Percentiles rank a stretch among this genome's conserved stretches.
Conservation (phyloP, 352 stramenopile species). For the Phytophthora constricta region DNA sequence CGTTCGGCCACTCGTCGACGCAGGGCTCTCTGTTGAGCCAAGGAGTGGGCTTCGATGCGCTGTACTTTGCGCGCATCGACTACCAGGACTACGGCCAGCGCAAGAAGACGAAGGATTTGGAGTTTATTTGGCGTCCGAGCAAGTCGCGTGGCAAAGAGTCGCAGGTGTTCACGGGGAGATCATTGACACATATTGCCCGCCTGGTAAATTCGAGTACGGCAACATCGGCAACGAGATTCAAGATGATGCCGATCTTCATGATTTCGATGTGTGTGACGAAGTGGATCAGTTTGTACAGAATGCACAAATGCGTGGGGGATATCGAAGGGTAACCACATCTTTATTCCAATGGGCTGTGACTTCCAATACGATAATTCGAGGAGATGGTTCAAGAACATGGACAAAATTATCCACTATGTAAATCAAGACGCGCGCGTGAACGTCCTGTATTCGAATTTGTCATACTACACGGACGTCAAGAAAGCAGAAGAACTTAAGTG, state of each 20-base stretch:
- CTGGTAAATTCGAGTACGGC: slow-evolving; percentile 77
- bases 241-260: slow-evolving; percentile 83
- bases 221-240: slow-evolving; percentile 82
- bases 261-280: slow-evolving; percentile 88
- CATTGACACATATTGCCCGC: slow-evolving; percentile 82
- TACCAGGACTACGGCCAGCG: slow-evolving; percentile 95
- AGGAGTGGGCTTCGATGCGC: slow-evolving; percentile 94
- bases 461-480: slow-evolving; percentile 96
- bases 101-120: slow-evolving; percentile 86
- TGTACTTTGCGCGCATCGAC: slow-evolving; percentile 98
- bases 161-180: slow-evolving; percentile 91
- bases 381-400: slow-evolving; percentile 95
- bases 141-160: slow-evolving; percentile 82
- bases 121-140: slow-evolving; percentile 96
- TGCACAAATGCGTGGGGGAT: slow-evolving; percentile 66
- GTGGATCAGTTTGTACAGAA: slow-evolving; percentile 91
- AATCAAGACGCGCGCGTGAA: slow-evolving; percentile 93
- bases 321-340: slow-evolving; percentile 85
- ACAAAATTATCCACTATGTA: slow-evolving; percentile 96
- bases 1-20: slow-evolving; percentile 94
- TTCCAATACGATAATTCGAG: slow-evolving; percentile 94
- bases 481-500: slow-evolving; percentile 78
- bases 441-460: slow-evolving; percentile 96
- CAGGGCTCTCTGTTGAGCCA: slow-evolving; percentile 93
- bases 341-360: slow-evolving; percentile 94